These are phyloP conservation scores for Hanseniaspora thailandica DNA, from an alignment of 805 yeast species.

Conservation along the genomic window DNA sequence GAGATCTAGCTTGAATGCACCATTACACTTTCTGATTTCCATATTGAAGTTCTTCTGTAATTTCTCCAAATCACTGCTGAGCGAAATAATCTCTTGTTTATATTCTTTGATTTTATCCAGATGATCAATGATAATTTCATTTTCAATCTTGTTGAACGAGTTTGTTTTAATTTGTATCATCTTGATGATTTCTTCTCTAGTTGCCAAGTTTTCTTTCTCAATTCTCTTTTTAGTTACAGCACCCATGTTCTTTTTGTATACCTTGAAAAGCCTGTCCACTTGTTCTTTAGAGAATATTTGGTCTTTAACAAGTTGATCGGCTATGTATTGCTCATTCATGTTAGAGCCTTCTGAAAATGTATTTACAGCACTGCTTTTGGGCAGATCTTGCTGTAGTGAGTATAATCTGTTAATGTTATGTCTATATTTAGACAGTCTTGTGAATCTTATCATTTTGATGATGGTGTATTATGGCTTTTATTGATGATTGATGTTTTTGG, in stretches of 20 bases:
- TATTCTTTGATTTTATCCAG: constrained; percentile 71
- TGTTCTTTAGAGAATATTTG: constrained; percentile 68
- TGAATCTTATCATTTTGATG: not conserved
- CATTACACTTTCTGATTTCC: constrained; percentile 80
- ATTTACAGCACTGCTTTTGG: not conserved
- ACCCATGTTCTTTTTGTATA: constrained; percentile 33
- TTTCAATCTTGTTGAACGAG: constrained; percentile 87
- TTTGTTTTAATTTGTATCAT: constrained; percentile 92
- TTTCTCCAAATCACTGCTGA: constrained; percentile 75
- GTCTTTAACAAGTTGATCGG: constrained; percentile 36
- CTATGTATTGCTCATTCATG: constrained; percentile 12
- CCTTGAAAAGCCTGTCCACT: constrained; percentile 64
- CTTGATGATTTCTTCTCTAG: constrained; percentile 69
- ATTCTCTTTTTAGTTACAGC: constrained; percentile 6
- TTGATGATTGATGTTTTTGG: not conserved
- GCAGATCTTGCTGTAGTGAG: not conserved
- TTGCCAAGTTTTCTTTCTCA: constrained; percentile 58
- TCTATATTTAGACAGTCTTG: not conserved
- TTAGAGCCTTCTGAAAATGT: not conserved
- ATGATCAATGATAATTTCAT: constrained; percentile 82
- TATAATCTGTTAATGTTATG: not conserved
- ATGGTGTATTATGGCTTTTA: not conserved
- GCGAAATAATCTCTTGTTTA: constrained; percentile 75
- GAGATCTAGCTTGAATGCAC: constrained; percentile 80
- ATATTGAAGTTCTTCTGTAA: constrained; percentile 75